A percentile compares a stretch with the other conserved stretches of the same genome.
phyloP scores from a whole-genome alignment of 306 rosid species.

The Corylus heterophylla region DNA sequence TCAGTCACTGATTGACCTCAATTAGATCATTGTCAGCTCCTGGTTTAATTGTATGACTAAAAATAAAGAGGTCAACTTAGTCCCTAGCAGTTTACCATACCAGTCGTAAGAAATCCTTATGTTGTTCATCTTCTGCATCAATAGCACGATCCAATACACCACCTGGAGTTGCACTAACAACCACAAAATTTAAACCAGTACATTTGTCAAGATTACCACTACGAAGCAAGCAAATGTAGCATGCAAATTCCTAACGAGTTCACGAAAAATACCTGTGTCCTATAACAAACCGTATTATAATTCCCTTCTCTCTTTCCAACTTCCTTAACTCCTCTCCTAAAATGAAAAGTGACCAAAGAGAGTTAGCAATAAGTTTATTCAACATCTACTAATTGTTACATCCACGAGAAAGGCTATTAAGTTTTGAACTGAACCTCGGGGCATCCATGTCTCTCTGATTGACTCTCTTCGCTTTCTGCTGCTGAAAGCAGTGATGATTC shows the following conservation, averaged over 20 bases:
- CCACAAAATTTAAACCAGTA: constrained; percentile 10
- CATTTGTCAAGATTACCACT: background rate
- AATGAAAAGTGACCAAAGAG: background rate
- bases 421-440: constrained; percentile 36
- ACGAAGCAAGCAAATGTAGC: constrained; percentile 9
- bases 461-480: constrained; percentile 67
- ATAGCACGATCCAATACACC: constrained; percentile 60
- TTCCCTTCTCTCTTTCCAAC: constrained; percentile 59
- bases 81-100: constrained; percentile 30
- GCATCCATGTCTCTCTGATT: constrained; percentile 68
- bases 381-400: background rate
- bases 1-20: background rate
- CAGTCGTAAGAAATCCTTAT: constrained; percentile 54
- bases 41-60: background rate
- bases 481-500: constrained; percentile 61
- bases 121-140: constrained; percentile 54
- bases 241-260: background rate
- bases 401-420: background rate
- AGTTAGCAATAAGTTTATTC: constrained; percentile 6
- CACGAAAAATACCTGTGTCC: constrained; percentile 49
- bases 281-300: constrained; percentile 57
- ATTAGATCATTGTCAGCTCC: background rate
- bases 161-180: constrained; percentile 48
- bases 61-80: constrained; percentile 10
- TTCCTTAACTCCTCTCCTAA: constrained; percentile 45